Conservation (phyloP, 805 yeast species). For the Metschnikowia noctiluminum region DNA sequence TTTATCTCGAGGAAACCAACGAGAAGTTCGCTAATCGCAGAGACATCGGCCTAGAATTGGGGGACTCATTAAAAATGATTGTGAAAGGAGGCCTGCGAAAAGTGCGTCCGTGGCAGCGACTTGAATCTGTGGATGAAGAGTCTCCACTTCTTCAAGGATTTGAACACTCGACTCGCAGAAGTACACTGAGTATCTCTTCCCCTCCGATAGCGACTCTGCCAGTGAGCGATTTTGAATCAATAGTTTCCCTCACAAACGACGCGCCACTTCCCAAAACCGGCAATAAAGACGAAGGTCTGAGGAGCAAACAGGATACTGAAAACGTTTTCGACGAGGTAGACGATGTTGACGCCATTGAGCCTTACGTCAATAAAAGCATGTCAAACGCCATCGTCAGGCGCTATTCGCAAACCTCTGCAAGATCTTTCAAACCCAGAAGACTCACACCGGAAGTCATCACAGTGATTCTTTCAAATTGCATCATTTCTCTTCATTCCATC, state of each 20-base stretch:
- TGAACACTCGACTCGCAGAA: not conserved
- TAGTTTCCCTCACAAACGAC: not conserved
- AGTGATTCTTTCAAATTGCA: constrained; percentile 32
- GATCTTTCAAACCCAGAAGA: not conserved
- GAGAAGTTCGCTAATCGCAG: constrained; percentile 32
- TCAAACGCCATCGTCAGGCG: constrained; percentile 16
- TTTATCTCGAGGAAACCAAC: constrained; percentile 56
- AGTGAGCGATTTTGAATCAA: not conserved
- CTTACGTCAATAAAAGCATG: constrained; percentile 7
- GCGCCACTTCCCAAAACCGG: not conserved
- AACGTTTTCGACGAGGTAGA: constrained; percentile 3
- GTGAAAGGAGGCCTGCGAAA: constrained; percentile 20
- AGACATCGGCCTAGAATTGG: constrained; percentile 46
- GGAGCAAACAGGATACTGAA: not conserved
- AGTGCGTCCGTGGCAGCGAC: constrained; percentile 22
- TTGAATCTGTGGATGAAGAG: constrained; percentile 1
- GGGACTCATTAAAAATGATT: constrained; percentile 29
- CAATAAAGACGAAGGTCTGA: not conserved
- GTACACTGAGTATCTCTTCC: not conserved
- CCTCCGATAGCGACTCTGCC: constrained; percentile 1
- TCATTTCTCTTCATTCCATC: constrained; percentile 31
- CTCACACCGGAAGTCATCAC: constrained; percentile 32
- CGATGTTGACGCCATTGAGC: constrained; percentile 8
- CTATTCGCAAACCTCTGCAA: constrained; percentile 14
- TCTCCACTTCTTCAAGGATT: constrained; percentile 6